A percentile compares a stretch with the other conserved stretches of the same genome.
phyloP scores from a whole-genome alignment of 257 asterid species.

The Solanum chaucha region DNA sequence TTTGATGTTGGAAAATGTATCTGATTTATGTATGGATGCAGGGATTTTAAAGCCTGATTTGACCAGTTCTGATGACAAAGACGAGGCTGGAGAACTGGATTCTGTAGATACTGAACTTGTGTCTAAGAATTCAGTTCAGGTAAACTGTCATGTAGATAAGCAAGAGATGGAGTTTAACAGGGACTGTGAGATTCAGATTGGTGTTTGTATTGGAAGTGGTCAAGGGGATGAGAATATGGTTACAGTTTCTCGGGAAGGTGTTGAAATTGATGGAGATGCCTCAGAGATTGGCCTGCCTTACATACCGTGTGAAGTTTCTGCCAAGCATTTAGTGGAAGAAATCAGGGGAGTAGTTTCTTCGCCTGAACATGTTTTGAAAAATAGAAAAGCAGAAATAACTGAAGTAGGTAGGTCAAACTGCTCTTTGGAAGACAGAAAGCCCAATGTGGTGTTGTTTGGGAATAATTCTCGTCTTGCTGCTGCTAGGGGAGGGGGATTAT shows the following conservation, averaged over 20 bases:
- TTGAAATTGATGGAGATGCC: slow-evolving; percentile 17
- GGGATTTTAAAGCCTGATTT: slow-evolving; percentile 24
- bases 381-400: background rate
- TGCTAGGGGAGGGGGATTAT: background rate
- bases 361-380: slow-evolving; percentile 13
- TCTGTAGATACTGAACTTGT: slow-evolving; percentile 19
- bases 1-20: slow-evolving; percentile 23
- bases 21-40: slow-evolving; percentile 16
- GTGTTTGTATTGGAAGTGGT: slow-evolving; percentile 8
- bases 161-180: slow-evolving; percentile 25
- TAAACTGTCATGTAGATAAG: slow-evolving; percentile 16
- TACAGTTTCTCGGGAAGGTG: slow-evolving; percentile 14
- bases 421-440: slow-evolving; percentile 8
- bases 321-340: slow-evolving; percentile 16
- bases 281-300: slow-evolving; percentile 11
- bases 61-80: slow-evolving; percentile 18
- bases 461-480: slow-evolving; percentile 12
- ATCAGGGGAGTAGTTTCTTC: slow-evolving; percentile 15
- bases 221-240: slow-evolving; percentile 8
- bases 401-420: slow-evolving; percentile 15
- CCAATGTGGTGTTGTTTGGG: slow-evolving; percentile 9
- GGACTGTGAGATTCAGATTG: slow-evolving; percentile 9
- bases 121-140: slow-evolving; percentile 9
- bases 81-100: slow-evolving; percentile 20
- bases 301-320: slow-evolving; percentile 10